phyloP scores from a whole-genome alignment of 768 basidiomycete genomes.

The Hypsizygus marmoreus region DNA sequence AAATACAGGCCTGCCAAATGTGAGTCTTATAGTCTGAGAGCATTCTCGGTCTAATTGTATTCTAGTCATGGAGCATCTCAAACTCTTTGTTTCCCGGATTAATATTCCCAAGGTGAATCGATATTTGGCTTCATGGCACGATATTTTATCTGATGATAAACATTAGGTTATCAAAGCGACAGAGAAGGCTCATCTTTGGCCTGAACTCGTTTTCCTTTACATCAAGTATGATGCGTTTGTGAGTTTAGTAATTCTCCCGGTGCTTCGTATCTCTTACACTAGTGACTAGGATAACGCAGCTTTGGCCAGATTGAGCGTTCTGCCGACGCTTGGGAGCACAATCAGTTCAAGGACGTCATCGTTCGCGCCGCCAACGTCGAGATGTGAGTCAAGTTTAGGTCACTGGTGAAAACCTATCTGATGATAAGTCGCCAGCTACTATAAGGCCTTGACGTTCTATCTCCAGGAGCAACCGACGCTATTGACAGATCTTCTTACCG shows the following conservation, averaged over 20 bases:
- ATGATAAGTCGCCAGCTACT: slow-evolving; percentile 60
- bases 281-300: slow-evolving; percentile 85
- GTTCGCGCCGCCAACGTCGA: slow-evolving; percentile 97
- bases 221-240: slow-evolving; percentile 97
- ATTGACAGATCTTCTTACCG: slow-evolving; percentile 89
- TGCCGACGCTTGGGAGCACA: slow-evolving; percentile 99
- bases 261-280: background rate
- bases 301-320: slow-evolving; percentile 97
- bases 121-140: background rate
- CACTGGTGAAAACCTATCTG: slow-evolving; percentile 8
- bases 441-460: slow-evolving; percentile 94
- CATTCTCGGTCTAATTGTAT: slow-evolving; percentile 12
- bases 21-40: slow-evolving; percentile 40
- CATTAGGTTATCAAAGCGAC: slow-evolving; percentile 86
- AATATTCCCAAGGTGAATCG: slow-evolving; percentile 87
- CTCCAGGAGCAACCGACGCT: slow-evolving; percentile 91
- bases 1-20: slow-evolving; percentile 94
- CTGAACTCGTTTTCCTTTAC: slow-evolving; percentile 97
- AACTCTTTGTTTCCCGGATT: slow-evolving; percentile 92
- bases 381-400: slow-evolving; percentile 60
- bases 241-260: slow-evolving; percentile 27
- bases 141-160: background rate
- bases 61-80: slow-evolving; percentile 97
- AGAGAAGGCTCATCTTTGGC: slow-evolving; percentile 97
- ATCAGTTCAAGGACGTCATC: slow-evolving; percentile 98